Evolutionary conservation across 2,329 filamentous ascomycete genomes (phyloP), one percentile per base, ranked within the genome.

Genomic region (Fusarium sp.): DNA sequence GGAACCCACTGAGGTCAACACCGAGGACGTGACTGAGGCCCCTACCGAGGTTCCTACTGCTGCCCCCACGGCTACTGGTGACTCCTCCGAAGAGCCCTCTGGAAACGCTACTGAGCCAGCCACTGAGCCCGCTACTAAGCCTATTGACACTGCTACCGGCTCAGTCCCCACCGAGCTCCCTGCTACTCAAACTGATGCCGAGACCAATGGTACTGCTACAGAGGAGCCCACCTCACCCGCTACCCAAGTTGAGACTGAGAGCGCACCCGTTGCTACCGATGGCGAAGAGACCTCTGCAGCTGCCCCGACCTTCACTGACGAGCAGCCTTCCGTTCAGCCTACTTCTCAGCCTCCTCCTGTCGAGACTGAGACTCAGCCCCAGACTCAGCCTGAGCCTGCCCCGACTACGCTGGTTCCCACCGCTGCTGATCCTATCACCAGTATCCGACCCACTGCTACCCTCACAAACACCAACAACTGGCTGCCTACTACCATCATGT

Each of bases 401-500:
- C 68, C 73, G 19, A 77, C 72, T 18, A 67, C 66, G 6, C 64
- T 69, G 9, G 52, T 73, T 12, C 64, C 71, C 19, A 52, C 73
- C 11, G 62, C 67, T 39, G 63, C 41, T 19, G 67, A 71, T 26
- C 73, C 71, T 19, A 66, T 80, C 28, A 85, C 83, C 6, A 84
- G 80, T 74, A 76, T 84, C 66, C 73, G 79, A 30, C 75, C 81
- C 10, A 83, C 81, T 26, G 81, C 80, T 50, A 83, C 84, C 3
- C 79, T 84, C 55, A 80, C 80, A 3, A 79, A 81, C 58, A 80
- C 83, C 1, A 77, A 81, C 23, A 79, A 81, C 44, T 85, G 84
- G 81, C 78, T 91, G 25, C 88, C 89, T 0, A 86, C 88, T 1
- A 90, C 88, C 21, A 88, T 92, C 52, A 80, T 90, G 16, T 83